Percentiles rank a stretch among this genome's conserved stretches.
Evolutionary conservation across 1,139 yeast genomes (phyloP).

Genomic region (Nakaseomyces uthaithaninus): DNA sequence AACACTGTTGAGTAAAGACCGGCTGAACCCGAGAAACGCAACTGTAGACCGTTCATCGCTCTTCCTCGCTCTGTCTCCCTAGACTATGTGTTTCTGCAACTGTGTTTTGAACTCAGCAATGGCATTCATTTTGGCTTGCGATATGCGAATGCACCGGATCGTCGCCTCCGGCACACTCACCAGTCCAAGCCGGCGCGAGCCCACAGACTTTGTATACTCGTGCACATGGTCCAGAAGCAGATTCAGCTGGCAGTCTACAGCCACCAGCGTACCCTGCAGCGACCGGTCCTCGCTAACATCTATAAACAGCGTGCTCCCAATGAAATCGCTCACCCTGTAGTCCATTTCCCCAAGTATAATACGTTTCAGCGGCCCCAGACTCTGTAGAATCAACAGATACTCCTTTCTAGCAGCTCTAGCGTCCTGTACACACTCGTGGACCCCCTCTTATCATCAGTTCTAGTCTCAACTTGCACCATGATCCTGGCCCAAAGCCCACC

Average conservation of each 20-base stretch:
- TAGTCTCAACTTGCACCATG: no score
- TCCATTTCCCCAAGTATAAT: not conserved
- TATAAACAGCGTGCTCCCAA: slow-evolving; percentile 21
- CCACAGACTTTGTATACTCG: slow-evolving; percentile 15
- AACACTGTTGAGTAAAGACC: no score
- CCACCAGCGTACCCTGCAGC: slow-evolving; percentile 25
- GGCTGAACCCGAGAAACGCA: no score
- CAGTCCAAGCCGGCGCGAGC: slow-evolving; percentile 22
- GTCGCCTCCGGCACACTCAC: slow-evolving; percentile 29
- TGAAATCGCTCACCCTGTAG: slow-evolving; percentile 17
- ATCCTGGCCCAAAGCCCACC: no score
- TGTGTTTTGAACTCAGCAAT: slow-evolving; percentile 13
- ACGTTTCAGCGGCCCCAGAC: no score
- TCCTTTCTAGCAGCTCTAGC: no score
- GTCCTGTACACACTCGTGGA: no score
- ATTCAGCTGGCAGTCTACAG: slow-evolving; percentile 28
- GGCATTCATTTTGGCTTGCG: slow-evolving; percentile 11
- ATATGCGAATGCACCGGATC: slow-evolving; percentile 19
- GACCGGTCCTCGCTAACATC: slow-evolving; percentile 19
- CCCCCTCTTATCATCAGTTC: no score
- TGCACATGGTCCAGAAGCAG: slow-evolving; percentile 26
- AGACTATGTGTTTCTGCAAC: slow-evolving; percentile 15
- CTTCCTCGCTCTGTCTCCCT: slow-evolving; percentile 44
- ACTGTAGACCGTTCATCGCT: slow-evolving; percentile 50
- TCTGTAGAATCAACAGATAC: no score